Evolutionary conservation across 2,329 filamentous ascomycete species (phyloP).

Genomic region (Ceratocystis albifundus): DNA sequence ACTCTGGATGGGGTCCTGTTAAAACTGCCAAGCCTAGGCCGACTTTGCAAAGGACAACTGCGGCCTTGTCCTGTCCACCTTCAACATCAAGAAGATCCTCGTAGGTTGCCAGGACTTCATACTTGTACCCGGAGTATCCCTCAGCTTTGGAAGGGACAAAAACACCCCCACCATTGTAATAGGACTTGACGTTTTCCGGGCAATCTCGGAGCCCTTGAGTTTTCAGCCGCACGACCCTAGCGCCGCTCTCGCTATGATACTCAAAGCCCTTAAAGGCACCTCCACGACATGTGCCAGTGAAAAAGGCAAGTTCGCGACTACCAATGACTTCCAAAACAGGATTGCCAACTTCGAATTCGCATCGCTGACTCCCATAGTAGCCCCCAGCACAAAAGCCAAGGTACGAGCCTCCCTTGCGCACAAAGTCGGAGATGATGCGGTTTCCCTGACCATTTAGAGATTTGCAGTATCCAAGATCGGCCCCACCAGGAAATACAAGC

Average conservation of each 20-base stretch:
- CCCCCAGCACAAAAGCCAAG: constrained; percentile 89
- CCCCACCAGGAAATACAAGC: constrained; percentile 83
- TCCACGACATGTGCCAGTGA: constrained; percentile 73
- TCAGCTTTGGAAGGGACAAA: constrained; percentile 61
- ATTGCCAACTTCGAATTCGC: constrained; percentile 87
- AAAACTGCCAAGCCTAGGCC: constrained; percentile 69
- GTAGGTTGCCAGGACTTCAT: constrained; percentile 70
- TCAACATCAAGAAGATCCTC: constrained; percentile 64
- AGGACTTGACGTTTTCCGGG: constrained; percentile 56
- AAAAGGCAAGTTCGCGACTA: constrained; percentile 74
- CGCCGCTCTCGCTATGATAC: constrained; percentile 78
- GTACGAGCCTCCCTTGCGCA: constrained; percentile 73
- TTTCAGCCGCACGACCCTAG: constrained; percentile 56
- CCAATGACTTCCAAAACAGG: constrained; percentile 67
- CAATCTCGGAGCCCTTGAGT: constrained; percentile 47
- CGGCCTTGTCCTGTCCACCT: constrained; percentile 59
- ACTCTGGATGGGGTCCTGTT: constrained; percentile 90
- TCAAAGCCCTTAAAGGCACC: constrained; percentile 81
- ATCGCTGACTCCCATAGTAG: constrained; percentile 71
- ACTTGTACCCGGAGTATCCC: constrained; percentile 35
- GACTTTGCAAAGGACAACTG: constrained; percentile 71
- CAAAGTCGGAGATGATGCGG: constrained; percentile 68
- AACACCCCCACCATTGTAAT: constrained; percentile 90
- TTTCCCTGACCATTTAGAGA: constrained; percentile 82
- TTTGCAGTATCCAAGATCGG: constrained; percentile 84